phyloP scores from a whole-genome alignment of 2,329 filamentous ascomycete species.

The Paracamarosporium sp. region DNA sequence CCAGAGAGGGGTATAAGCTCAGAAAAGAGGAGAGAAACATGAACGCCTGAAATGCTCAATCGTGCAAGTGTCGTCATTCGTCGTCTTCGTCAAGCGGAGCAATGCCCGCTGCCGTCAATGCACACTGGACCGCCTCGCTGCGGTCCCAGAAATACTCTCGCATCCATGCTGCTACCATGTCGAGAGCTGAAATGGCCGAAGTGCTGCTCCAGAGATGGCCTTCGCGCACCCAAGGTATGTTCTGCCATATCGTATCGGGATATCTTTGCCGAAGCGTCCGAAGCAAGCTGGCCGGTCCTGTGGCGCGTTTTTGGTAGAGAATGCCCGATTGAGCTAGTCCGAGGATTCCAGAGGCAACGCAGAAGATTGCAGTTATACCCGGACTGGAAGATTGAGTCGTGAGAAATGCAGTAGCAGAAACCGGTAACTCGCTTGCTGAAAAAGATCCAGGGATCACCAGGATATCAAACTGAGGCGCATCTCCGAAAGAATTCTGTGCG shows the following conservation, averaged over 20 bases:
- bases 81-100: slow-evolving; percentile 34
- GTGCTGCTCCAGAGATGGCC: slow-evolving; percentile 43
- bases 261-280: slow-evolving; percentile 32
- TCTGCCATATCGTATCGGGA: slow-evolving; percentile 38
- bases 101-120: slow-evolving; percentile 35
- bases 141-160: slow-evolving; percentile 48
- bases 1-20: slow-evolving; percentile 22
- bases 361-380: slow-evolving; percentile 35
- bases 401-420: slow-evolving; percentile 33
- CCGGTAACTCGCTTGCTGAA: slow-evolving; percentile 26
- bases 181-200: slow-evolving; percentile 36
- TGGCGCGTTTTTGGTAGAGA: slow-evolving; percentile 32
- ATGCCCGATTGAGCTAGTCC: slow-evolving; percentile 36
- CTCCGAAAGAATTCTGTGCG: slow-evolving; percentile 40
- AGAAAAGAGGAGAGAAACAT: slow-evolving; percentile 17
- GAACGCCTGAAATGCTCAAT: slow-evolving; percentile 15
- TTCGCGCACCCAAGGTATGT: slow-evolving; percentile 35
- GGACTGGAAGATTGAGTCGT: slow-evolving; percentile 31
- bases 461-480: slow-evolving; percentile 44
- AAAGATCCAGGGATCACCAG: slow-evolving; percentile 43
- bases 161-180: slow-evolving; percentile 43
- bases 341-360: slow-evolving; percentile 39
- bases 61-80: slow-evolving; percentile 11
- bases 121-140: slow-evolving; percentile 36
- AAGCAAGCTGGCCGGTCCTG: slow-evolving; percentile 34